Evolutionary conservation across 2,329 filamentous ascomycete species (phyloP).

Genomic region (Fusarium sp.): DNA sequence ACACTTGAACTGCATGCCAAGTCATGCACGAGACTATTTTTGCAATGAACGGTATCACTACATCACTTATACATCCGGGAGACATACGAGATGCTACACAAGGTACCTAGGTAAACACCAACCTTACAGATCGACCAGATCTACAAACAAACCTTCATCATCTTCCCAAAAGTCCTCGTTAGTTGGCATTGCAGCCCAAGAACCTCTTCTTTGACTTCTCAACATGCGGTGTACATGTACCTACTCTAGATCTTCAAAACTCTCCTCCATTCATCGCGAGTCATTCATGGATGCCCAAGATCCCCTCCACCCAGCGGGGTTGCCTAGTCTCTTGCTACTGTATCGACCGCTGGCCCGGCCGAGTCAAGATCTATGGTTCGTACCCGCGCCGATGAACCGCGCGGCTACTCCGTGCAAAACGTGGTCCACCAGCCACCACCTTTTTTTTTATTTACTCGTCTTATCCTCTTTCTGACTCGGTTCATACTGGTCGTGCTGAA

Average conservation of each 20-base stretch:
- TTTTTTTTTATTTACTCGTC: not conserved
- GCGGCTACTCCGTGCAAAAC: not conserved
- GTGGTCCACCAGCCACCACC: slow-evolving; percentile 21
- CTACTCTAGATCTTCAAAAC: slow-evolving; percentile 7
- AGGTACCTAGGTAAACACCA: too few relatives aligned
- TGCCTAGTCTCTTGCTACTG: not conserved
- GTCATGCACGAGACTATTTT: slow-evolving; percentile 1
- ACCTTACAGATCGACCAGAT: too few relatives aligned
- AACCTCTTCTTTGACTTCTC: too few relatives aligned
- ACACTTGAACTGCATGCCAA: not conserved
- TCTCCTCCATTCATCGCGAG: slow-evolving; percentile 6
- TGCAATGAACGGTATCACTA: not conserved
- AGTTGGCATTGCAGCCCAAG: too few relatives aligned
- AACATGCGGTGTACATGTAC: not conserved
- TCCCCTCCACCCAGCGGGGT: slow-evolving; percentile 10
- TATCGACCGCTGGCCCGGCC: slow-evolving; percentile 10
- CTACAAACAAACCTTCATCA: too few relatives aligned
- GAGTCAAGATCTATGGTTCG: slow-evolving; percentile 27
- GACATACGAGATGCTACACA: too few relatives aligned
- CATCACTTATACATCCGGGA: not conserved
- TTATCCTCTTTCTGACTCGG: not conserved
- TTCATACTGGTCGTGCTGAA: slow-evolving; percentile 7
- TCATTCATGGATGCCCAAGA: slow-evolving; percentile 17
- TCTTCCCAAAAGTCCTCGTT: too few relatives aligned
- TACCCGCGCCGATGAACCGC: slow-evolving; percentile 33